Conservation (phyloP, 2,329 filamentous ascomycete species). For the Colletotrichum endophyticum region DNA sequence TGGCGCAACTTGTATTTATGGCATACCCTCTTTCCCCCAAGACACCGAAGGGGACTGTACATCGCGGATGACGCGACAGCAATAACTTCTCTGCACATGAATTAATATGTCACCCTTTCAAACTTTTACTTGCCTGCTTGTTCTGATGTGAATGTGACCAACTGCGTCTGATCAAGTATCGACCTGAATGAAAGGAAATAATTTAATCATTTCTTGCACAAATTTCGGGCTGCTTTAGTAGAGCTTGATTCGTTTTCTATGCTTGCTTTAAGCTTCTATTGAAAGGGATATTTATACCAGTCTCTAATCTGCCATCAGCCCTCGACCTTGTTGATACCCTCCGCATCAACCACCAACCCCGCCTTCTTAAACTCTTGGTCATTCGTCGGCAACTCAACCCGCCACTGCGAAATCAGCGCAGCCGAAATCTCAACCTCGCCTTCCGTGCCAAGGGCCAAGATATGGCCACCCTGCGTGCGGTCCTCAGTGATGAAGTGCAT, state of each 20-base stretch:
- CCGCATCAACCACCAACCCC: constrained; percentile 27
- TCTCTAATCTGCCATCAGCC: constrained; percentile 20
- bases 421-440: constrained; percentile 32
- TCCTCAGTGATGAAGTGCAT: constrained; percentile 39
- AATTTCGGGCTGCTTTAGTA: background rate
- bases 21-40: background rate
- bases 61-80: background rate
- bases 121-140: rapidly evolving
- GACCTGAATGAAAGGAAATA: background rate
- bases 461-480: constrained; percentile 32
- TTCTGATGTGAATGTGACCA: background rate
- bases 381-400: constrained; percentile 34
- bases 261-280: background rate
- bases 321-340: constrained; percentile 34
- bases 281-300: background rate
- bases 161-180: rapidly evolving
- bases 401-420: constrained; percentile 31
- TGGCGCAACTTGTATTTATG: background rate
- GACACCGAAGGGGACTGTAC: background rate
- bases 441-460: constrained; percentile 33
- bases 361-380: constrained; percentile 37
- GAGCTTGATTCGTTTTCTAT: background rate
- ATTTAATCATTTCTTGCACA: no score
- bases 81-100: background rate
- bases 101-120: background rate